These are phyloP conservation scores for Yarrowia osloensis DNA, from an alignment of 805 yeast species.

Conservation along the genomic window DNA sequence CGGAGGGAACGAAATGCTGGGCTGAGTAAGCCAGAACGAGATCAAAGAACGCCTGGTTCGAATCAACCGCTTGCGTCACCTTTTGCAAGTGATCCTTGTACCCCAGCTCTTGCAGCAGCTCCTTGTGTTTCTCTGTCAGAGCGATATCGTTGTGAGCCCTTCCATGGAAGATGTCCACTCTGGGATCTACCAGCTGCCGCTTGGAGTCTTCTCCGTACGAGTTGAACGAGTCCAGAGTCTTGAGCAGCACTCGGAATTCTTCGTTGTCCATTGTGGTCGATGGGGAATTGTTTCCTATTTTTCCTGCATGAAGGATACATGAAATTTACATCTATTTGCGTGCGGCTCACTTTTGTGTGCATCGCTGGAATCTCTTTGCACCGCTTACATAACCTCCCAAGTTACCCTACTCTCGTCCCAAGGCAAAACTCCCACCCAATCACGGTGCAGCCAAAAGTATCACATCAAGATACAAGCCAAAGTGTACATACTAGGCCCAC, in stretches of 20 bases:
- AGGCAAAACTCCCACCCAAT: slow-evolving; percentile 16
- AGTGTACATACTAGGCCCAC: not conserved
- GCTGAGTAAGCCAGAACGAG: slow-evolving; percentile 15
- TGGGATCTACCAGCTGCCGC: slow-evolving; percentile 13
- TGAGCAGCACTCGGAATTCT: slow-evolving; percentile 16
- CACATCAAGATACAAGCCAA: not conserved
- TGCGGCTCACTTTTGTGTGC: not conserved
- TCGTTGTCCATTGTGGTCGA: slow-evolving; percentile 13
- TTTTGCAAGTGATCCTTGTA: slow-evolving; percentile 1
- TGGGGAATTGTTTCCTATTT: too few relatives aligned
- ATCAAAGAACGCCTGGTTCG: slow-evolving; percentile 17
- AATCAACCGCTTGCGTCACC: slow-evolving; percentile 3
- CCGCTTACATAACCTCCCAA: not conserved
- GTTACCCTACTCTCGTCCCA: not conserved
- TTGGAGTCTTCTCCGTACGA: slow-evolving; percentile 22
- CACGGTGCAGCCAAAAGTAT: slow-evolving; percentile 28
- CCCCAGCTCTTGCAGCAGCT: not conserved
- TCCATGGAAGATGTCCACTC: slow-evolving; percentile 11
- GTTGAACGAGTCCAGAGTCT: slow-evolving; percentile 24
- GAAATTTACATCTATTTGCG: not conserved
- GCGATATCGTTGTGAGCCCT: not conserved
- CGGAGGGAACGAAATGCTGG: not conserved
- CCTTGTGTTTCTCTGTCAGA: not conserved
- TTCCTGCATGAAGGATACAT: too few relatives aligned
- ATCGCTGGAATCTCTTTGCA: too few relatives aligned